phyloP scores from a whole-genome alignment of 108 stramenopile species.

The Halocafeteria seosinensis region DNA sequence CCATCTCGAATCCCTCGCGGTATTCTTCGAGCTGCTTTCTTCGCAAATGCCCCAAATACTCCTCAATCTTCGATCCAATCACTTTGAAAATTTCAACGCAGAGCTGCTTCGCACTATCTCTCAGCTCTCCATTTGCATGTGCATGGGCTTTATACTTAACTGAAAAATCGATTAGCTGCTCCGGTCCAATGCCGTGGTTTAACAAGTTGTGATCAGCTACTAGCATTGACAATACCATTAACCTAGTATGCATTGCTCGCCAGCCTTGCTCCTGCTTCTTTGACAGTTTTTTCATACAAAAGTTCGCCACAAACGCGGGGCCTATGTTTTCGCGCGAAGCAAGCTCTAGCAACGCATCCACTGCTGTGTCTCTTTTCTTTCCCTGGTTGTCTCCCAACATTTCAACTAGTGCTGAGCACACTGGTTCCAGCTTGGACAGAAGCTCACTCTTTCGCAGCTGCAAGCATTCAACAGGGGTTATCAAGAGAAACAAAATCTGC shows the following conservation, averaged over 20 bases:
- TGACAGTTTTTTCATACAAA: neutral
- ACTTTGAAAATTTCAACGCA: neutral
- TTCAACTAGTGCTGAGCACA: neutral
- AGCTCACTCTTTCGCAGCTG: too few relatives aligned
- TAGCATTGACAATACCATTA: slow-evolving; percentile 2
- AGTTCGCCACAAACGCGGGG: neutral
- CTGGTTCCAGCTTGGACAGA: neutral
- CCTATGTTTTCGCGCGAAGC: neutral
- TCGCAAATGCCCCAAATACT: neutral
- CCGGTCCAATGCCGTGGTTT: neutral
- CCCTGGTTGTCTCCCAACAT: slow-evolving; percentile 5
- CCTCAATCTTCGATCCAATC: neutral
- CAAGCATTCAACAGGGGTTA: too few relatives aligned
- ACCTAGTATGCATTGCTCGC: slow-evolving; percentile 2
- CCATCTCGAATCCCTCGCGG: too few relatives aligned
- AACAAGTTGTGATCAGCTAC: neutral
- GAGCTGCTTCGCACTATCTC: slow-evolving; percentile 10
- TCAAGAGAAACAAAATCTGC: too few relatives aligned
- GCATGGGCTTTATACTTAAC: neutral
- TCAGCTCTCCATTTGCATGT: slow-evolving; percentile 7
- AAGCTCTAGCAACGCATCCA: neutral
- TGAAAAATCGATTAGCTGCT: neutral
- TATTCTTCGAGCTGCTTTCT: slow-evolving; percentile 10
- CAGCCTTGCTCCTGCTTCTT: slow-evolving; percentile 6
- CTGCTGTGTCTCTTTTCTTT: neutral